A percentile compares a stretch with the other conserved stretches of the same genome.
phyloP scores from a whole-genome alignment of 2,329 filamentous ascomycete genomes.

The Diatrype stigma region DNA sequence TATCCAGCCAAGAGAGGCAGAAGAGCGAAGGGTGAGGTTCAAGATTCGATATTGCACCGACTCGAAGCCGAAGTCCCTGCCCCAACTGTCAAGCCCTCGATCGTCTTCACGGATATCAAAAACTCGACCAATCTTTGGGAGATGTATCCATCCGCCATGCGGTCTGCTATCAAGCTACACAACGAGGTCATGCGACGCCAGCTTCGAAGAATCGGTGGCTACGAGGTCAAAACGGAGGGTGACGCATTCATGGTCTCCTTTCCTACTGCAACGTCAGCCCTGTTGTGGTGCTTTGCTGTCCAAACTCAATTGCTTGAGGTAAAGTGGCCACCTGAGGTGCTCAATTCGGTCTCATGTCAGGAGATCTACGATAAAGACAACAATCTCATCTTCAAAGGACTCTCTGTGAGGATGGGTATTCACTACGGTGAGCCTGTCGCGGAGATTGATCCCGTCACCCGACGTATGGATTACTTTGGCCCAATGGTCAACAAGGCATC shows the following conservation, averaged over 20 bases:
- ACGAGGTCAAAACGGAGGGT: conserved; percentile 99
- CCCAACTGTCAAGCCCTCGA: conserved; percentile 82
- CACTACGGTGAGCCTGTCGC: conserved; percentile 94
- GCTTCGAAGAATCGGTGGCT: conserved; percentile 87
- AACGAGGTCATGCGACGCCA: conserved; percentile 96
- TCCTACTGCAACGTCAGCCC: conserved; percentile 86
- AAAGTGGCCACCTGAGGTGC: conserved; percentile 87
- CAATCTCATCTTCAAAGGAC: conserved; percentile 84
- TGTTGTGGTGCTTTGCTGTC: conserved; percentile 95
- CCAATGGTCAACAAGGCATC: conserved; percentile 98
- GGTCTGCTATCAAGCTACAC: conserved; percentile 93
- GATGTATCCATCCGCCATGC: conserved; percentile 90
- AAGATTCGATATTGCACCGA: conserved; percentile 81
- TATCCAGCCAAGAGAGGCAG: conserved; percentile 60
- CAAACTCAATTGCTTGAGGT: conserved; percentile 85
- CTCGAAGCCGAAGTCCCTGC: conserved; percentile 89
- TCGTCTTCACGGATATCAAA: conserved; percentile 99
- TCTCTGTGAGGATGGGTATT: conserved; percentile 96
- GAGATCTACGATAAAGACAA: conserved; percentile 79
- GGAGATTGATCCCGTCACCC: conserved; percentile 91
- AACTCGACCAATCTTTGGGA: conserved; percentile 97
- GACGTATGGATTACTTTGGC: conserved; percentile 98
- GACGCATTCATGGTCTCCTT: conserved; percentile 99
- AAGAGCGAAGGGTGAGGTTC: conserved; percentile 58
- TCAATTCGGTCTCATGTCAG: conserved; percentile 81